phyloP scores from a whole-genome alignment of 1,284 basidiomycete species.

The Fistulinella cinereoalba region DNA sequence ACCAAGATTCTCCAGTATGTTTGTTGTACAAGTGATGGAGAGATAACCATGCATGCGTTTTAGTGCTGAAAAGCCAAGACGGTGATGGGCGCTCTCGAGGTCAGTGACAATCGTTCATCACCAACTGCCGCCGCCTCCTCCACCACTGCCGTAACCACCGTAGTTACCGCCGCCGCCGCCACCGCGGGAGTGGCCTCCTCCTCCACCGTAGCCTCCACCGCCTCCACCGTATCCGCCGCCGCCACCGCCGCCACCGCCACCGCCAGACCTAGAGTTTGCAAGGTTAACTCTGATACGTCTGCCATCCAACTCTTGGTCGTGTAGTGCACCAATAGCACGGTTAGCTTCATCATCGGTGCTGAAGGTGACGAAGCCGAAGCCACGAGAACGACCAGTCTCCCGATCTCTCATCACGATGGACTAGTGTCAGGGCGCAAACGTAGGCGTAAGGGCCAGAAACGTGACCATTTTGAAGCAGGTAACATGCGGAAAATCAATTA shows the following conservation, averaged over 20 bases:
- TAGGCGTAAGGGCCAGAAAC: background rate
- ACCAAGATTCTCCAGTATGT: slow-evolving; percentile 3
- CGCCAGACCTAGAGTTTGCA: slow-evolving; percentile 74
- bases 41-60: slow-evolving; percentile 13
- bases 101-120: slow-evolving; percentile 9
- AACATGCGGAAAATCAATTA: slow-evolving; percentile 25
- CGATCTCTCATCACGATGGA: slow-evolving; percentile 97
- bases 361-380: slow-evolving; percentile 94
- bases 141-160: background rate
- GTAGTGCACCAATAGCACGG: slow-evolving; percentile 69
- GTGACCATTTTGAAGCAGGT: background rate
- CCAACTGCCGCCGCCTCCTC: slow-evolving; percentile 14
- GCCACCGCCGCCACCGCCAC: slow-evolving; percentile 8
- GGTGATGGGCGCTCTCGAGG: background rate
- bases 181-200: slow-evolving; percentile 7
- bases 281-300: slow-evolving; percentile 91
- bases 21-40: slow-evolving; percentile 6
- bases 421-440: slow-evolving; percentile 39
- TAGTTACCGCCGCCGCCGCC: slow-evolving; percentile 6
- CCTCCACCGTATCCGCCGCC: slow-evolving; percentile 18
- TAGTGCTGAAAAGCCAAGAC: background rate
- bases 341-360: slow-evolving; percentile 60
- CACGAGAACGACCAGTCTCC: slow-evolving; percentile 92
- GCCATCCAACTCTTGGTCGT: slow-evolving; percentile 94
- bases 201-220: slow-evolving; percentile 10